These are phyloP conservation scores for Heliophila coronopifolia DNA, from an alignment of 441 rosid genomes.

Conservation along the genomic window DNA sequence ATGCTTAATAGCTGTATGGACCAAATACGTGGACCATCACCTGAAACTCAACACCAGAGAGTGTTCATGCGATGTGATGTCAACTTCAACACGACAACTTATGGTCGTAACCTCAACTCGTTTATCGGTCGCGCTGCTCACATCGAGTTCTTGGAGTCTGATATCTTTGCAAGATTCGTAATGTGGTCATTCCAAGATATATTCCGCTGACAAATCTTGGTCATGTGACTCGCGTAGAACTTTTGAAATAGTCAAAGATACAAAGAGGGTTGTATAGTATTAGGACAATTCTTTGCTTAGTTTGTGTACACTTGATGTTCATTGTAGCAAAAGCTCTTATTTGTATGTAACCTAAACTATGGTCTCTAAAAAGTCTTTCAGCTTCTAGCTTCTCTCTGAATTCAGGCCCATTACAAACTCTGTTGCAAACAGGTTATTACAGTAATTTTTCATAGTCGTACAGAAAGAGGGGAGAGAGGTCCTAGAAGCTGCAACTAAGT, in stretches of 20 bases:
- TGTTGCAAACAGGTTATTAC: slow-evolving; percentile 2
- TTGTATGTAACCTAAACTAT: slow-evolving; percentile 3
- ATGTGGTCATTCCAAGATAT: slow-evolving; percentile 94
- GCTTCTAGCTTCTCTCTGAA: slow-evolving; percentile 10
- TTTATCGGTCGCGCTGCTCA: slow-evolving; percentile 94
- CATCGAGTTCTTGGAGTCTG: slow-evolving; percentile 88
- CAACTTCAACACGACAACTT: slow-evolving; percentile 64
- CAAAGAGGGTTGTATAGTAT: slow-evolving; percentile 23
- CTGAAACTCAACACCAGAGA: slow-evolving; percentile 40
- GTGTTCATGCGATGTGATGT: slow-evolving; percentile 89
- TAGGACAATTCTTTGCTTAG: slow-evolving; percentile 23
- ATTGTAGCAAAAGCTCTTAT: slow-evolving; percentile 7
- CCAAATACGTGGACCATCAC: slow-evolving; percentile 72
- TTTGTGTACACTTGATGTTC: slow-evolving; percentile 9
- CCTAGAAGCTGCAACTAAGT: slow-evolving; percentile 20
- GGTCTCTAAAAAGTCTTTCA: neutral
- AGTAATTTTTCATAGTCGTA: slow-evolving; percentile 9
- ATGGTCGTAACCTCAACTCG: slow-evolving; percentile 73
- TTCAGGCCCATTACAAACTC: slow-evolving; percentile 1
- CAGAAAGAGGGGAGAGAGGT: slow-evolving; percentile 9
- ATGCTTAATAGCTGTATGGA: slow-evolving; percentile 86
- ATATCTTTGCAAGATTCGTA: slow-evolving; percentile 70
- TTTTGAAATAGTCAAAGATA: neutral
- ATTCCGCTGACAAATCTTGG: slow-evolving; percentile 38
- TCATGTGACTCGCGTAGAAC: neutral